These are phyloP conservation scores for Boletus insuetus DNA, from an alignment of 768 basidiomycete genomes.

Conservation along the genomic window DNA sequence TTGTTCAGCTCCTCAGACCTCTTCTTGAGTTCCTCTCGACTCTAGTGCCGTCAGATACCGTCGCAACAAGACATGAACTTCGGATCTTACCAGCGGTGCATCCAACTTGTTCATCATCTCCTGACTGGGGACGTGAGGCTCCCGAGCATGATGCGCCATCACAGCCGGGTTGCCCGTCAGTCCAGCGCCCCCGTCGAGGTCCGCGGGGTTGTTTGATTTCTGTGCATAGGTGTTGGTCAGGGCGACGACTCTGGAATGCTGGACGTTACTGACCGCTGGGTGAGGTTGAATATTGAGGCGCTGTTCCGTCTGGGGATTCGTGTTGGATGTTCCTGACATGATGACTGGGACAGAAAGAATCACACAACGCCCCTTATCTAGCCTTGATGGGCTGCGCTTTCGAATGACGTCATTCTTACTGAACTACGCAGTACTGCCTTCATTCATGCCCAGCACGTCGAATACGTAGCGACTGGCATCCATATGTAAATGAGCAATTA, in stretches of 20 bases:
- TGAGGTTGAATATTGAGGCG: slow-evolving; percentile 56
- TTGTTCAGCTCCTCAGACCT: slow-evolving; percentile 49
- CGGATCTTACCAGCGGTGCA: slow-evolving; percentile 43
- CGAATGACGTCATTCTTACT: slow-evolving; percentile 16
- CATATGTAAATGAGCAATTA: slow-evolving; percentile 1
- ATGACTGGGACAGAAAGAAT: not conserved
- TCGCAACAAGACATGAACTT: not conserved
- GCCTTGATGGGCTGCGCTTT: not conserved
- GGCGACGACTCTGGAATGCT: not conserved
- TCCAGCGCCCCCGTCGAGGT: slow-evolving; percentile 41
- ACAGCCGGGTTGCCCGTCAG: slow-evolving; percentile 39
- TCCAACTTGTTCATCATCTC: slow-evolving; percentile 45
- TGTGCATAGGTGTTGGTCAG: slow-evolving; percentile 16
- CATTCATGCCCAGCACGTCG: too few relatives aligned
- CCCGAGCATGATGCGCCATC: slow-evolving; percentile 48
- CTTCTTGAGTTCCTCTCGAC: slow-evolving; percentile 48
- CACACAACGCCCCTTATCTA: slow-evolving; percentile 3
- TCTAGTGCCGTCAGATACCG: slow-evolving; percentile 31
- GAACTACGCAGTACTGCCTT: too few relatives aligned
- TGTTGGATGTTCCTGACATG: slow-evolving; percentile 17
- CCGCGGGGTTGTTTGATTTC: slow-evolving; percentile 61
- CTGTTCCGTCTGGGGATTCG: slow-evolving; percentile 30
- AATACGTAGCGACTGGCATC: not conserved
- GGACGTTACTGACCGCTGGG: slow-evolving; percentile 47
- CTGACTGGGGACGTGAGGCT: slow-evolving; percentile 47